Percentiles rank a stretch among this genome's conserved stretches.
Evolutionary conservation across 768 basidiomycete species (phyloP).

Genomic region (Naganishia randhawae): DNA sequence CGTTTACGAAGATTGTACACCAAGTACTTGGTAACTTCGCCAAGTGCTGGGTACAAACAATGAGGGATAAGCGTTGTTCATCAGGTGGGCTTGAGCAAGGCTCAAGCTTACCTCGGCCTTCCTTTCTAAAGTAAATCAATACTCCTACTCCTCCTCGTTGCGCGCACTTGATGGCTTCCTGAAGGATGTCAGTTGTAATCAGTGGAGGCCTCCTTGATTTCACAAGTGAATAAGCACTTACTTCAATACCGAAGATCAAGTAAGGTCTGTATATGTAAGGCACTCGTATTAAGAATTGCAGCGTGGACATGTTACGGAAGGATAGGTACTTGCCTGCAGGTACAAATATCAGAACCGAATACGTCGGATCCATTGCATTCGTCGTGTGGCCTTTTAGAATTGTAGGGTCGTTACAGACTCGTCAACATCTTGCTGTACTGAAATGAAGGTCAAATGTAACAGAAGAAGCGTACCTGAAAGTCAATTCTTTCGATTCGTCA

Average conservation of each 20-base stretch:
- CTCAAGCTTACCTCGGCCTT: constrained; percentile 59
- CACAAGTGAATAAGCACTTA: neutral
- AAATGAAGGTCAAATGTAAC: neutral
- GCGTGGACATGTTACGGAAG: neutral
- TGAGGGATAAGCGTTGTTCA: neutral
- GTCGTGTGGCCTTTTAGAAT: constrained; percentile 59
- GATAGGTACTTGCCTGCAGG: constrained; percentile 24
- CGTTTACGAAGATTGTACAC: constrained; percentile 97
- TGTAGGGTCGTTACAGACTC: neutral
- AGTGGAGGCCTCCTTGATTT: too few species aligned
- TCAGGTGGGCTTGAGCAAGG: neutral
- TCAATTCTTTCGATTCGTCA: constrained; percentile 46
- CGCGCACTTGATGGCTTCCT: constrained; percentile 81
- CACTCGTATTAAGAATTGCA: constrained; percentile 59
- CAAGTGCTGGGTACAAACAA: neutral
- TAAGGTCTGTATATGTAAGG: constrained; percentile 81
- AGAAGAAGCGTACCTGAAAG: constrained; percentile 32
- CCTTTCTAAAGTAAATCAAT: constrained; percentile 77
- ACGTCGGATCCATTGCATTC: constrained; percentile 97
- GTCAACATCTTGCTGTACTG: neutral
- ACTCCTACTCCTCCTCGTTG: constrained; percentile 84
- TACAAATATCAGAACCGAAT: constrained; percentile 66
- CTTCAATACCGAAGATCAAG: constrained; percentile 73
- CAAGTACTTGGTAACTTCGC: constrained; percentile 60
- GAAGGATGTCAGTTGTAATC: constrained; percentile 34